Evolutionary conservation across 306 rosid species (phyloP), one percentile per base, ranked within the genome.

Genomic region (Vicia faba): DNA sequence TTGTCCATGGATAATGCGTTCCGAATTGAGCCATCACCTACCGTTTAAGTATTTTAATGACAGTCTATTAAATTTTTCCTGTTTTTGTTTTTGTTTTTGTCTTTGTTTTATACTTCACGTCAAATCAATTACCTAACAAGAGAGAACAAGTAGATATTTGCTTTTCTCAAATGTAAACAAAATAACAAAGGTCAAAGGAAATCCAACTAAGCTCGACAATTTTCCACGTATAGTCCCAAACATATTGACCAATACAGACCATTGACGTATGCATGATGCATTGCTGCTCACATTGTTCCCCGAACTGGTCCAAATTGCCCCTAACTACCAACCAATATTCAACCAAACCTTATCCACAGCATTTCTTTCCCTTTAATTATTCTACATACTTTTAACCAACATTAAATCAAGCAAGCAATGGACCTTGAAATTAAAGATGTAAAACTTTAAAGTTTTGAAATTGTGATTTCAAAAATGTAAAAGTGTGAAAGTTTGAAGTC

Each of bases 201-300:
- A 41, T 41, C 15, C 8, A 15, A 16, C 25, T 20, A 48, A 48
- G 11, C 38, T 33, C 8, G 9, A 33, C 2, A 33, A 33, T 33
- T 33, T 33, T 2, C 2, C 1, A 7, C 2, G 38, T 33, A 3
- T 16, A 49, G 5, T 49, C 55, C 15, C 55, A 48, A 7, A 48
- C 23, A 48, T 48, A 15, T 15, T 26, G n/a, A 43, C 56, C 19
- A 71, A 61, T 5, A 25, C 25, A 1, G 8, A 25, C 26, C 28
- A 16, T 18, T 54, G 35, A 70, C 68, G 40, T 26, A 26, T 62
- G 55, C 40, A 62, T 62, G 54, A 72, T 28, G 14, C 14, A 41
- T 41, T 41, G 38, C 38, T 33, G 38, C 8, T 33, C 38, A 33
- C 38, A 33, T 9, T 33, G 0, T 6, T 33, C 2, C 8, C 8